Evolutionary conservation across 768 basidiomycete genomes (phyloP), one percentile per base, ranked within the genome.

Genomic region (Kwoniella dendrophila): DNA sequence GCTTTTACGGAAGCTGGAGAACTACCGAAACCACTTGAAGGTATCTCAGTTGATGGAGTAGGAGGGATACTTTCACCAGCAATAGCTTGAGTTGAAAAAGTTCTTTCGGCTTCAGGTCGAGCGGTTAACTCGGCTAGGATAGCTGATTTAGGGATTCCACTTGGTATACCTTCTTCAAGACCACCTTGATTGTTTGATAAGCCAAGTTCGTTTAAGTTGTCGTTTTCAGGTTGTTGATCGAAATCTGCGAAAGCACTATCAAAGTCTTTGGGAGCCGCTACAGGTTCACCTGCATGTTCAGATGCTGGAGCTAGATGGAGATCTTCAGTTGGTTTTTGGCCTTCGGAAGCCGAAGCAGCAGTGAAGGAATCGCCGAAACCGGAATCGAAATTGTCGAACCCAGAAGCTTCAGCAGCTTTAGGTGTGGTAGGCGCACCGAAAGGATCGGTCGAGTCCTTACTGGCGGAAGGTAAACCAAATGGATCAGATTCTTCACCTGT

Each of bases 91-190:
- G 70, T 80, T 26, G 55, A 73, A 53, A 67, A 34, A 62, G 76
- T 51, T 78, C 74, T 24, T 74, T 69, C 59, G 67, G 66, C 65
- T 20, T 63, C 69, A 38, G 63, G 76, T 41, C 56, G 65, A 53
- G 38, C 48, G 27, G 60, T 29, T 14, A 58, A 71, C 48, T 62
- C 67, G 5, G 64, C 22, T 0, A 75, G 64, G 4, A 69, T 20
- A 10, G 67, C 67, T 1, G 68, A 67, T 54, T 73, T 73, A 24
- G 69, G 56, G 1, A 75, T 56, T 50, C 84, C 85, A 73, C 87
- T 86, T 20, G 86, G 81, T 65, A 71, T 47, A 18, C 66, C 62
- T 16, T 56, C 60, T 18, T 50, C 7, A 83, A 81, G 32, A 3
- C 32, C 49, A 26, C 2, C 20, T 33, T 32, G 32, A 8, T 33